Conservation (phyloP, 140 eudicot species). For the Flaveria floridana region DNA sequence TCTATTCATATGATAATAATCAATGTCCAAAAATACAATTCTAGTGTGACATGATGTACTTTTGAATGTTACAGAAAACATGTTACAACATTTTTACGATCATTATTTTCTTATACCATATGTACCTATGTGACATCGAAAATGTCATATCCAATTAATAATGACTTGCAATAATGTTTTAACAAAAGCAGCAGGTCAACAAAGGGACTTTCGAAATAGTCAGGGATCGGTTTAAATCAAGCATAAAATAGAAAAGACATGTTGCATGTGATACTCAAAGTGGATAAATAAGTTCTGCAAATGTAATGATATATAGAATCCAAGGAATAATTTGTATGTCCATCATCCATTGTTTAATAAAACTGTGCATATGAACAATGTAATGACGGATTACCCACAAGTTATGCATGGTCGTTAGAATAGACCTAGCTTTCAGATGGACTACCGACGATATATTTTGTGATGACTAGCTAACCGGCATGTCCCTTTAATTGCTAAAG, state of each 20-base stretch:
- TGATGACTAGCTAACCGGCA: no score
- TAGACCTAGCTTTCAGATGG: no score
- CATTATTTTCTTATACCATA: constrained; percentile 31
- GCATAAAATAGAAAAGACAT: not conserved
- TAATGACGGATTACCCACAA: no score
- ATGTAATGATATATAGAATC: not conserved
- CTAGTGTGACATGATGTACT: constrained; percentile 33
- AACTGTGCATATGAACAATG: no score
- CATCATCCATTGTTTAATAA: not conserved
- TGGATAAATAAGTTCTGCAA: not conserved
- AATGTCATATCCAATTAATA: constrained; percentile 28
- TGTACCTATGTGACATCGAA: constrained; percentile 19
- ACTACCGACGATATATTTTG: no score
- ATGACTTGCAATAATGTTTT: constrained; percentile 5
- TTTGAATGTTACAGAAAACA: constrained; percentile 35
- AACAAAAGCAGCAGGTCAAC: constrained; percentile 15
- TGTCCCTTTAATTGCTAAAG: no score
- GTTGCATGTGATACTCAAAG: constrained; percentile 1
- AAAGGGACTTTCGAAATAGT: constrained; percentile 13
- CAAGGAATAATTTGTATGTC: not conserved
- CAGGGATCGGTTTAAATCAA: not conserved
- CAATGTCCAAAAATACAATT: constrained; percentile 32
- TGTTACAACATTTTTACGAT: constrained; percentile 38
- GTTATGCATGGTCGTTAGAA: no score
- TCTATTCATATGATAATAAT: constrained; percentile 30